These are phyloP conservation scores for Hypericum perforatum DNA, from an alignment of 345 rosid species.

Conservation along the genomic window DNA sequence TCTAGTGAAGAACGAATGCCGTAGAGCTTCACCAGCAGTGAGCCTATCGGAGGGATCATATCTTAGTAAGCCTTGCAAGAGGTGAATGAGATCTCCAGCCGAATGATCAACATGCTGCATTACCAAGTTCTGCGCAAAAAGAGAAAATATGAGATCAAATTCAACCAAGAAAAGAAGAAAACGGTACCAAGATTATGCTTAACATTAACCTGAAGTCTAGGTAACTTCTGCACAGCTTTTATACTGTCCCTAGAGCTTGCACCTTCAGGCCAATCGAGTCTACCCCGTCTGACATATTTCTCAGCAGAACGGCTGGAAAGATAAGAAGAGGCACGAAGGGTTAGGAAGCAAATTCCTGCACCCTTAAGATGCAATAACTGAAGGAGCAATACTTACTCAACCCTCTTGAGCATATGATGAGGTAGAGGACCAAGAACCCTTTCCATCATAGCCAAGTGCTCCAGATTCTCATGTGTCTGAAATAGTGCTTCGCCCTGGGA, in stretches of 20 bases:
- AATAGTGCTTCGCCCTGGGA: slow-evolving; percentile 81
- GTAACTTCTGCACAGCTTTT: slow-evolving; percentile 61
- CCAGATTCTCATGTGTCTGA: slow-evolving; percentile 86
- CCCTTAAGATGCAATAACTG: too few species aligned
- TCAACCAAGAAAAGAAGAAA: background rate
- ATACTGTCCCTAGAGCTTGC: slow-evolving; percentile 74
- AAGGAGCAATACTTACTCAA: slow-evolving; percentile 40
- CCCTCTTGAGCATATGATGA: slow-evolving; percentile 56
- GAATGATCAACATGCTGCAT: slow-evolving; percentile 31
- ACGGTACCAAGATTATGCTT: background rate
- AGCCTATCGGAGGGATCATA: slow-evolving; percentile 24
- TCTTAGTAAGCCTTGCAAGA: slow-evolving; percentile 20
- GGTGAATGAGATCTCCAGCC: slow-evolving; percentile 25
- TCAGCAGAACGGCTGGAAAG: slow-evolving; percentile 55
- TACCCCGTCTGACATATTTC: slow-evolving; percentile 72
- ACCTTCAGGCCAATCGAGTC: slow-evolving; percentile 87
- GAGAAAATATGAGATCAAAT: background rate
- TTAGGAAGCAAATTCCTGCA: background rate
- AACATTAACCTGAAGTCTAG: slow-evolving; percentile 59
- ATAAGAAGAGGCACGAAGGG: background rate
- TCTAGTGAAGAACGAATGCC: slow-evolving; percentile 19
- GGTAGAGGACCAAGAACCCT: slow-evolving; percentile 73
- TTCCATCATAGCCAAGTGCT: slow-evolving; percentile 95
- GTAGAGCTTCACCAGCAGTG: slow-evolving; percentile 21
- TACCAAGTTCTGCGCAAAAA: slow-evolving; percentile 13